phyloP scores from a whole-genome alignment of 495 filamentous ascomycete species.

The Xylaria telfairii region DNA sequence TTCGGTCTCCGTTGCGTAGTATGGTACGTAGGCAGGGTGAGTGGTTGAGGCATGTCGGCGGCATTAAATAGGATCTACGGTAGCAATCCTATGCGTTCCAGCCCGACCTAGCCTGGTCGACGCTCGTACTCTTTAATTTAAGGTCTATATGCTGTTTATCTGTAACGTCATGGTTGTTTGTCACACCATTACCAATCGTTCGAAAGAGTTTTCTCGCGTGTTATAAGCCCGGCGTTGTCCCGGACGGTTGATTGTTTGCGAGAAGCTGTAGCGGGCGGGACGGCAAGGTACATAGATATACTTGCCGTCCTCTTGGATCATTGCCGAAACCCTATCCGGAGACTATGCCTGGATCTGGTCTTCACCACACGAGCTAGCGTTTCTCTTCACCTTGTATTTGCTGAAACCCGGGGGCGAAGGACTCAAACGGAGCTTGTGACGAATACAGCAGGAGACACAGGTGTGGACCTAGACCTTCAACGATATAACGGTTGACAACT shows the following conservation, averaged over 20 bases:
- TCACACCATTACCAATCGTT: conserved; percentile 15
- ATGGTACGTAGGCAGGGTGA: neutral
- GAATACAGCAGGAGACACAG: conserved; percentile 17
- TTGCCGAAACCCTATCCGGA: neutral
- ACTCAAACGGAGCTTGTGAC: conserved; percentile 12
- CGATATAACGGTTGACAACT: conserved; percentile 7
- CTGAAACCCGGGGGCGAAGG: neutral
- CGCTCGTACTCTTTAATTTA: conserved; percentile 18
- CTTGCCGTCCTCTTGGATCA: neutral
- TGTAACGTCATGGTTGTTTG: conserved; percentile 10
- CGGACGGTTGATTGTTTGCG: neutral
- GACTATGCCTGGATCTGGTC: neutral
- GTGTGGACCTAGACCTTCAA: conserved; percentile 8
- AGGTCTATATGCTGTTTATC: conserved; percentile 3
- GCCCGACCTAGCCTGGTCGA: conserved; percentile 10
- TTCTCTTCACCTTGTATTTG: neutral
- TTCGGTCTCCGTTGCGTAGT: neutral
- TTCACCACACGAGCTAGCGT: too few species aligned
- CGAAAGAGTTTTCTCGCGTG: neutral
- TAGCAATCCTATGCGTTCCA: conserved; percentile 1
- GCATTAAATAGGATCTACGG: neutral
- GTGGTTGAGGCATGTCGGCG: neutral
- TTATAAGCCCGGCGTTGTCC: neutral
- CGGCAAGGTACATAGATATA: neutral
- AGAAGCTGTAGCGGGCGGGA: neutral